Evolutionary conservation across 352 stramenopile genomes (phyloP), one percentile per base, ranked within the genome.

Genomic region (Pythium coloratum): DNA sequence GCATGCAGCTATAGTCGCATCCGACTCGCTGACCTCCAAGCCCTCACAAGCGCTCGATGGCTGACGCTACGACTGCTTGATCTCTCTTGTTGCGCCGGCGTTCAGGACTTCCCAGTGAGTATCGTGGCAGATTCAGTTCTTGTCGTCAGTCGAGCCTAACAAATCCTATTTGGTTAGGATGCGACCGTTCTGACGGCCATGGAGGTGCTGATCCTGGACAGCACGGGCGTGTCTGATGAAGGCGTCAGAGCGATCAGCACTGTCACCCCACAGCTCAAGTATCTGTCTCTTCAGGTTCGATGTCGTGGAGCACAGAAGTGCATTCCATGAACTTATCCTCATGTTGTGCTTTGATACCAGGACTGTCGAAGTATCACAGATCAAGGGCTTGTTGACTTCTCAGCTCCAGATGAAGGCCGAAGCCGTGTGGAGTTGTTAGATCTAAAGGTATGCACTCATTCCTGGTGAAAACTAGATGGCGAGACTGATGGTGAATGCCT

Each of bases 161-260:
- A 6, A 38, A 38, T 38, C 9, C 33, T 38, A 16, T 44, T 44
- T 44, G 6, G 44, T 28, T 8, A 84, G 73, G 49, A 67, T 50
- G 66, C 75, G 24, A 66, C 55, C 28, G 59, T 40, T n/a, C 59
- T 90, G 16, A 67, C 57, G 18, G 68, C 55, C 30, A 69, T 92
- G 5, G 60, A 91, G 68, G 82, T 88, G 2, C 62, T 92, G 24
- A 75, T 91, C n/a, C 67, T 91, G 5, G 82, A 92, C 63, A 86
- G 72, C 55, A 89, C 80, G 2, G 55, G 59, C 18, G 78, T 91
- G 24, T 72, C 72, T 20, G 76, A 92, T 55, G 68, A 77, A 26
- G 81, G 72, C 1, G 63, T 91, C 28, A 38, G 32, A 47, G 67
- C 73, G 24, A 76, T 90, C 28, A 59, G 76, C 26, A 55, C 46